Evolutionary conservation across 305 asterid genomes (phyloP), one percentile per base, ranked within the genome.

Genomic region (Fraxinus nigra): DNA sequence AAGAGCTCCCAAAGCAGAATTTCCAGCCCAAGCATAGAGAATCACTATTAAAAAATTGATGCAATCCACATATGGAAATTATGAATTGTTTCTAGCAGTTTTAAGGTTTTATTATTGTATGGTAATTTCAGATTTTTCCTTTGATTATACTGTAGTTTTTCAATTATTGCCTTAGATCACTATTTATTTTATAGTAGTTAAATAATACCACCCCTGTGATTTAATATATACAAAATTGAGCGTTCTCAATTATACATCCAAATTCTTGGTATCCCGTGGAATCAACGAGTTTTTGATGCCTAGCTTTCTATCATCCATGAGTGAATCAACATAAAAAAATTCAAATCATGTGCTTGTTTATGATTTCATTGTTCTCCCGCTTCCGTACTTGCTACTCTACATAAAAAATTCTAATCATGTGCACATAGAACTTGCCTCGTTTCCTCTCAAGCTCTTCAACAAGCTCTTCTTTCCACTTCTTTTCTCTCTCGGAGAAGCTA

Each of bases 391-490:
- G n/a, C 20, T 48, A 48, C 18, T 48, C 59, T 48, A 3, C 20
- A 4, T 24, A 65, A 24, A 65, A 63, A 9, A 13, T 67, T 26
- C 75, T 8, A 56, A 48, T 30, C 40, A 78, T 7, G 10, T 13
- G 1, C 35, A 59, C 30, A 78, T 72, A 35, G 75, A 81, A 87
- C 90, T 89, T 87, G 90, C 99, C 99, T 95, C 98, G 87, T 22
- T 91, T 90, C 80, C 97, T 90, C 80, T 92, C 94, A 33, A 95
- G 93, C 87, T 95, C 99, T 86, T 93, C 95, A 77, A 85, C 98
- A 78, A 95, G 98, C 89, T 95, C 99, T 89, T 91, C 98, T 88
- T 95, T 93, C 99, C 99, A 95, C 88, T 90, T 92, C 86, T 88
- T 90, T 79, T 93, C 94, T 86, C 91, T 94, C 90, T 93, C 97